A percentile compares a stretch with the other conserved stretches of the same genome.
phyloP scores from a whole-genome alignment of 768 basidiomycete species.

The Tylopilus sp. region DNA sequence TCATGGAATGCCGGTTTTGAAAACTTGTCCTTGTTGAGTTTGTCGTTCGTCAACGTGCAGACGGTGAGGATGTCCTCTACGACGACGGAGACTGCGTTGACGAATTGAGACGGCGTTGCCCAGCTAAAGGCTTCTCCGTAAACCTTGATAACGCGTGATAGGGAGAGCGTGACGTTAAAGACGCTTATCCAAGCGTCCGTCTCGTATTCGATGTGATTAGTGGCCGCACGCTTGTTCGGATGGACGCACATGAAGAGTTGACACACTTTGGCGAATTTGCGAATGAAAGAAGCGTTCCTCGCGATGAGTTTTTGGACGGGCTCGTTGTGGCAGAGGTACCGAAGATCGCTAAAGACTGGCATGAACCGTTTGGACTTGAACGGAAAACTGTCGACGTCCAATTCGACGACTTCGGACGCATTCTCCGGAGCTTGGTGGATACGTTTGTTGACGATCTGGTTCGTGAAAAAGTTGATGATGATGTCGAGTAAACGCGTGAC shows the following conservation, averaged over 20 bases:
- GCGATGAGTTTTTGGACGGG: conserved; percentile 80
- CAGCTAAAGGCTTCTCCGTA: conserved; percentile 82
- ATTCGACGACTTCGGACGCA: conserved; percentile 22
- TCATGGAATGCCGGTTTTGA: conserved; percentile 58
- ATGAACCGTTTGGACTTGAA: conserved; percentile 97
- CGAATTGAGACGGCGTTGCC: conserved; percentile 54
- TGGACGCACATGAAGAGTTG: conserved; percentile 93
- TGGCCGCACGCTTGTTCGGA: conserved; percentile 78
- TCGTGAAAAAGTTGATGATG: conserved; percentile 90
- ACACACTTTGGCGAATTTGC: conserved; percentile 72
- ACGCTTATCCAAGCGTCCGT: conserved; percentile 96
- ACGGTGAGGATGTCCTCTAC: conserved; percentile 70
- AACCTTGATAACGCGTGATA: conserved; percentile 84
- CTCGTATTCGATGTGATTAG: conserved; percentile 92
- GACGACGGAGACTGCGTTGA: conserved; percentile 64
- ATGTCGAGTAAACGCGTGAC: conserved; percentile 76
- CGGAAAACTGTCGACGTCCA: conserved; percentile 82
- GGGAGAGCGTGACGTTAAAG: conserved; percentile 89
- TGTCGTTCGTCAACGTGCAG: conserved; percentile 63
- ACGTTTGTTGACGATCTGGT: conserved; percentile 74
- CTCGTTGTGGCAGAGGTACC: conserved; percentile 78
- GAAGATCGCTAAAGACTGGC: conserved; percentile 89
- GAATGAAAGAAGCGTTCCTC: conserved; percentile 59
- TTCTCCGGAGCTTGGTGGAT: conserved; percentile 39
- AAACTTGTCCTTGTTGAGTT: conserved; percentile 67